Evolutionary conservation across 2,329 filamentous ascomycete species (phyloP), one percentile per base, ranked within the genome.

Genomic region (Plectosphaerella cucumerina): DNA sequence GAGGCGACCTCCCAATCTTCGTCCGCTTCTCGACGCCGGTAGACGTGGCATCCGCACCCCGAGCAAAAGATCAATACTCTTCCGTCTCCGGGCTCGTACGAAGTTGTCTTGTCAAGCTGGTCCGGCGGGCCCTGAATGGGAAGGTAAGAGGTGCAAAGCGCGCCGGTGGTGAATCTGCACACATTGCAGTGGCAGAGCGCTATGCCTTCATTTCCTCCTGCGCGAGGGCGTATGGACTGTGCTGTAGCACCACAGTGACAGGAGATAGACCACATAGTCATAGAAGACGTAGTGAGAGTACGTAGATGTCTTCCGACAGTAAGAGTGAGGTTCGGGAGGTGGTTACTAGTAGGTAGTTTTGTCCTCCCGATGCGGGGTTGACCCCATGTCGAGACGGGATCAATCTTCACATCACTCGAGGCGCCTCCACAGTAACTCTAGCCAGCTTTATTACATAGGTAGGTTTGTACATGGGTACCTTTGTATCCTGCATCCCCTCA

Each of bases 1-100:
- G 73, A 73, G 10, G 70, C 68, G 2, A 69, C 66, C 21, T 59
- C 62, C 71, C 69, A 72, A 10, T 31, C 26, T 8, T 9, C n/a
- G n/a, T n/a, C n/a, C n/a, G n/a, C 3, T 44, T 34, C 47, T 26
- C 17, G 11, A 17, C 12, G 2, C 48, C 11, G 63, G 48, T 73
- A 70, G 17, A 74, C 37, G 47, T 75, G 73, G 45, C 73, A 74
- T 2, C 73, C 71, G 45, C 72, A 75, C 1, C 48, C 69, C 0
- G 52, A 49, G 51, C 72, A 75, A 53, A 75, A 75, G 54, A 68
- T 70, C 5, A 65, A 58, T 2, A 55, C 61, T 2, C 56, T 55
- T 2, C 35, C 21, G 15, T 58, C 51, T 1, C 6, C 4, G 0
- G n/a, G 18, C 11, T 26, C 9, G 15, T 58, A 56, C 11, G 22